phyloP scores from a whole-genome alignment of 23 red algal species.

The Porphyridium purpureum region DNA sequence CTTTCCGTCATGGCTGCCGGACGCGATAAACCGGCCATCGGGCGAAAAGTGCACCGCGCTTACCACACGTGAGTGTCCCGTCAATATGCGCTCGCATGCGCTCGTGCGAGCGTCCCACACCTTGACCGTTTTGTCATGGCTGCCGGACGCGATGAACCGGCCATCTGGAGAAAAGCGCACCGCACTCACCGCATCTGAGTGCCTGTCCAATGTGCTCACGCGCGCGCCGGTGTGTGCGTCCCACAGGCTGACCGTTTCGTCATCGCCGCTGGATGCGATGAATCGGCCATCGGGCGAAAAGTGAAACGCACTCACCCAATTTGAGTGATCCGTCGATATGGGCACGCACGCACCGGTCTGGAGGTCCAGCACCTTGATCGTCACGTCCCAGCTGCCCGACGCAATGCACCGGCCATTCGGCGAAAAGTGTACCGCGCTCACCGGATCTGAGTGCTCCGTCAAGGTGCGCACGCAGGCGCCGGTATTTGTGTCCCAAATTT shows the following conservation, averaged over 20 bases:
- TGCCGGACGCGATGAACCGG: neutral
- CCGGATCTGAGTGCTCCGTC: no score
- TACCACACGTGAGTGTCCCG: no score
- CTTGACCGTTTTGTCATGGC: neutral
- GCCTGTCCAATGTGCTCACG: neutral
- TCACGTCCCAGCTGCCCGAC: neutral
- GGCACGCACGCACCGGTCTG: neutral
- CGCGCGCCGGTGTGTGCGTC: neutral
- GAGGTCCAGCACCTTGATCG: neutral
- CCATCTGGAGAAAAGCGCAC: neutral
- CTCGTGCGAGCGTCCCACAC: neutral
- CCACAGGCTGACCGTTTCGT: neutral
- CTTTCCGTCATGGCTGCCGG: no score
- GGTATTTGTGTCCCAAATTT: no score
- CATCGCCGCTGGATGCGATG: neutral
- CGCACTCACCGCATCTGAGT: neutral
- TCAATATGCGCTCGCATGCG: no score
- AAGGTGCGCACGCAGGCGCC: no score
- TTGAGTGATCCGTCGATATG: neutral
- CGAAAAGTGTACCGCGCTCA: no score
- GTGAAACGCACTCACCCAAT: no score
- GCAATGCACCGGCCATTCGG: no score
- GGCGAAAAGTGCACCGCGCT: no score
- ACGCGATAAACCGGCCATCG: no score
- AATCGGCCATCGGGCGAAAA: no score